These are phyloP conservation scores for Leptomonas pyrrhocoris DNA, from an alignment of 208 protist species.

Conservation along the genomic window DNA sequence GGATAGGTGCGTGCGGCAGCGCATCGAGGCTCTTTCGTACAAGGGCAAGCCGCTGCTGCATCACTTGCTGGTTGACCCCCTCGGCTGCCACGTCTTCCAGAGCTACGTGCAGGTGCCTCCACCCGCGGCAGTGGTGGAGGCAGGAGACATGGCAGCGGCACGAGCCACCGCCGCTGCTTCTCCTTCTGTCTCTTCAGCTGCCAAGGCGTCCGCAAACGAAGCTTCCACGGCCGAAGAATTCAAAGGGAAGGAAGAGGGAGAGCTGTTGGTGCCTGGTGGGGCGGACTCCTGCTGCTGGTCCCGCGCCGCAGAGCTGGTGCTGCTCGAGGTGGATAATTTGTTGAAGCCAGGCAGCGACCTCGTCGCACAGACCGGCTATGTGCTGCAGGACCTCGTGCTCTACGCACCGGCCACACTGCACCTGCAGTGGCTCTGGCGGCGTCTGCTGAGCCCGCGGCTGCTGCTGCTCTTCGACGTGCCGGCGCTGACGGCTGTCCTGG, in stretches of 20 bases:
- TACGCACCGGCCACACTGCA: conserved; percentile 74
- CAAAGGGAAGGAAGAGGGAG: neutral
- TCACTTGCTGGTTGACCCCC: conserved; percentile 60
- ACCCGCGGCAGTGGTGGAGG: conserved; percentile 44
- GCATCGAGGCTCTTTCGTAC: conserved; percentile 53
- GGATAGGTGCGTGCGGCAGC: conserved; percentile 55
- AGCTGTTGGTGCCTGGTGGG: conserved; percentile 15
- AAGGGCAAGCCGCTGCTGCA: conserved; percentile 57
- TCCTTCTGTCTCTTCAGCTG: neutral
- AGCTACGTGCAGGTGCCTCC: conserved; percentile 73
- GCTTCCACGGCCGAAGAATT: neutral
- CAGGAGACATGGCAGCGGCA: conserved; percentile 38
- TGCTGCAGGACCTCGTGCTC: conserved; percentile 83
- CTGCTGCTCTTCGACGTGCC: conserved; percentile 42
- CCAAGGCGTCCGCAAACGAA: conserved; percentile 8
- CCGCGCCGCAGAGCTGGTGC: conserved; percentile 51
- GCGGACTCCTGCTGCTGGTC: conserved; percentile 61
- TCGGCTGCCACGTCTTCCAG: conserved; percentile 87
- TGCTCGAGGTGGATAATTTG: conserved; percentile 50
- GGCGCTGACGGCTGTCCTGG: conserved; percentile 54
- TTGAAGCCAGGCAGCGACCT: conserved; percentile 57
- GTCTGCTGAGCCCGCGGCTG: conserved; percentile 52
- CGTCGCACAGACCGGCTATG: conserved; percentile 50
- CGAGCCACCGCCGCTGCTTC: neutral
- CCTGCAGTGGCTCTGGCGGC: conserved; percentile 70